These are phyloP conservation scores for Colletotrichum higginsianum DNA, from an alignment of 2,329 filamentous ascomycete genomes.

Conservation along the genomic window DNA sequence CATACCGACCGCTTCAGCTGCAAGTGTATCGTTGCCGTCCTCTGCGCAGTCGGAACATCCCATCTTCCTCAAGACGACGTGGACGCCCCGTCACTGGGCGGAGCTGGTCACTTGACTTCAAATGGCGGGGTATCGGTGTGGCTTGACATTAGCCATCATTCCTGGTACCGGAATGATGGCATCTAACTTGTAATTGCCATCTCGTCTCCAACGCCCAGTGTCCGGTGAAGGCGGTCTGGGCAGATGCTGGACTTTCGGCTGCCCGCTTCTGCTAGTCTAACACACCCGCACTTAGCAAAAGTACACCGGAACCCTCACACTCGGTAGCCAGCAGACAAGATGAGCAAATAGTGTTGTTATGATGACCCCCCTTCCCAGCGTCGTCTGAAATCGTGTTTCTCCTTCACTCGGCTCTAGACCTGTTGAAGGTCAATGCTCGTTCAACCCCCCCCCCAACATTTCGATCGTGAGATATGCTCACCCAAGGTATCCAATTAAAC, in stretches of 20 bases:
- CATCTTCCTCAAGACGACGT: not conserved
- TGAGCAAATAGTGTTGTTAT: not conserved
- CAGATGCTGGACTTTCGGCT: not conserved
- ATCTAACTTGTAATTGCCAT: not conserved
- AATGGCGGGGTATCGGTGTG: constrained; percentile 30
- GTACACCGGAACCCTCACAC: not conserved
- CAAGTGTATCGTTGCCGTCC: not conserved
- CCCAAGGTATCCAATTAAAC: constrained; percentile 26
- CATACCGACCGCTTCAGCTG: constrained; percentile 1
- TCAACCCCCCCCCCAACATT: not conserved
- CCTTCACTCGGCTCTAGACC: constrained; percentile 11
- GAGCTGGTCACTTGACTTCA: constrained; percentile 28
- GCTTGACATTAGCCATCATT: constrained; percentile 17
- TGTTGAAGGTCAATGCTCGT: constrained; percentile 39
- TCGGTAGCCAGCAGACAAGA: not conserved
- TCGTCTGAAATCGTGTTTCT: not conserved
- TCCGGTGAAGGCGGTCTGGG: not conserved
- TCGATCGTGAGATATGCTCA: not conserved
- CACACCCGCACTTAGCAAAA: not conserved
- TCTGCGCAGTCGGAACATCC: not conserved
- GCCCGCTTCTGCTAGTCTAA: not conserved
- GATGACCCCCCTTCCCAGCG: too few species aligned
- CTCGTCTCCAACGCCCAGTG: not conserved
- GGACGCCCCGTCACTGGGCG: constrained; percentile 6
- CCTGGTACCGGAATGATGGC: constrained; percentile 1